These are phyloP conservation scores for Prasinococcaceae sp. DNA, from an alignment of 139 green algal species.

Conservation along the genomic window DNA sequence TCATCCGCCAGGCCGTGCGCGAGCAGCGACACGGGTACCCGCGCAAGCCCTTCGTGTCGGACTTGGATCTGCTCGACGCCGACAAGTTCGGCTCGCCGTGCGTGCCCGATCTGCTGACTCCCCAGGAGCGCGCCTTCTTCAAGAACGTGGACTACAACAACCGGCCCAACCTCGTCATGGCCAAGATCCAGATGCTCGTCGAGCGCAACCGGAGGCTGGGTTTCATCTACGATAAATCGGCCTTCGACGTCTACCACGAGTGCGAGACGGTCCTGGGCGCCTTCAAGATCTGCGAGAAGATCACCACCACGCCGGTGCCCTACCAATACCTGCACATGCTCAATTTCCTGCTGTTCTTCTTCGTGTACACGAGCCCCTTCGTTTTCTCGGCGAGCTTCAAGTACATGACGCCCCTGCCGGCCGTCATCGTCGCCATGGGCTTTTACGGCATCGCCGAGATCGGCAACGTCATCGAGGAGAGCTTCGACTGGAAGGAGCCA, in stretches of 20 bases:
- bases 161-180: not conserved
- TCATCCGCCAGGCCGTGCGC: slow-evolving; percentile 8
- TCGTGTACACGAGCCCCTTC: slow-evolving; percentile 12
- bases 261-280: not conserved
- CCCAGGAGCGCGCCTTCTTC: not conserved
- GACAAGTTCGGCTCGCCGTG: not conserved
- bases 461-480: slow-evolving; percentile 3
- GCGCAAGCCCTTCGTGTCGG: no score
- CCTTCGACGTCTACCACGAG: not conserved
- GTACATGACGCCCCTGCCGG: slow-evolving; percentile 5
- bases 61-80: not conserved
- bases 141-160: not conserved
- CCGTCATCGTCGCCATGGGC: slow-evolving; percentile 5
- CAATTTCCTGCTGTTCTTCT: slow-evolving; percentile 13
- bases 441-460: slow-evolving; percentile 12
- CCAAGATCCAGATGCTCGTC: slow-evolving; percentile 1
- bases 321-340: slow-evolving; percentile 14
- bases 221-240: not conserved
- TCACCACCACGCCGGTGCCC: slow-evolving; percentile 3
- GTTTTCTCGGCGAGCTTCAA: slow-evolving; percentile 12
- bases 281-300: not conserved
- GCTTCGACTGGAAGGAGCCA: slow-evolving; percentile 5
- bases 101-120: not conserved
- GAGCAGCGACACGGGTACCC: slow-evolving; percentile 5
- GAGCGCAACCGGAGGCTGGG: not conserved